Evolutionary conservation across 2,329 filamentous ascomycete genomes (phyloP).

Genomic region (Diplodia seriata): DNA sequence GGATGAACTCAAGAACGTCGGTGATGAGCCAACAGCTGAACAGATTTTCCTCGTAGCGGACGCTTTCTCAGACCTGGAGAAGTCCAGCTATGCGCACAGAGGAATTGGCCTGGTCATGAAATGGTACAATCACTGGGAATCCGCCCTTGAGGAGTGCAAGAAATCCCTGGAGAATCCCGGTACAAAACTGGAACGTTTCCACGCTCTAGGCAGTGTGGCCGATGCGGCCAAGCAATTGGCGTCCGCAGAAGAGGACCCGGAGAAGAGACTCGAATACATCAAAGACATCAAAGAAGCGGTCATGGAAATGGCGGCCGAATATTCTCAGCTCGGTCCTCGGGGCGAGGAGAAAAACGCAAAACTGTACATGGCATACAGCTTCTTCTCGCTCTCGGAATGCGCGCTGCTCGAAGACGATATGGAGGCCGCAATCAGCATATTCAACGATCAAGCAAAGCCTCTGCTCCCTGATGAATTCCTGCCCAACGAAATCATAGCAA

Average conservation of each 20-base stretch:
- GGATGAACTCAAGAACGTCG: constrained; percentile 1
- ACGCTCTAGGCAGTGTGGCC: neutral
- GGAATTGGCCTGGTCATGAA: constrained; percentile 6
- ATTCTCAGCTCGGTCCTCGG: neutral
- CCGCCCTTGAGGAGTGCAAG: neutral
- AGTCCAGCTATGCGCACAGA: constrained; percentile 2
- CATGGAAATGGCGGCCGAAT: too few relatives aligned
- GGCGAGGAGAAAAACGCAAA: constrained; percentile 13
- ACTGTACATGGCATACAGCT: neutral
- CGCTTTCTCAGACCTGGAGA: constrained; percentile 17
- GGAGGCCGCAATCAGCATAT: constrained; percentile 25
- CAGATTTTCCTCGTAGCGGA: constrained; percentile 9
- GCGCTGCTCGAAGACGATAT: constrained; percentile 10
- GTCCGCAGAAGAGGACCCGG: neutral
- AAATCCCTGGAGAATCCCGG: neutral
- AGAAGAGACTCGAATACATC: neutral
- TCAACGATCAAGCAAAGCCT: constrained; percentile 23
- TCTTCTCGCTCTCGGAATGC: neutral
- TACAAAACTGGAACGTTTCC: neutral
- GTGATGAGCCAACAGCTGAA: neutral
- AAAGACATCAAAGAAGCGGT: neutral
- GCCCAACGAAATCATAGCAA: constrained; percentile 18
- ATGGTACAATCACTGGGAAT: neutral
- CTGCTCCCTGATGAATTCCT: constrained; percentile 11
- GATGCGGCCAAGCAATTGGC: constrained; percentile 1